Conservation (phyloP, 306 rosid species). For the Abrus pulchellus region DNA sequence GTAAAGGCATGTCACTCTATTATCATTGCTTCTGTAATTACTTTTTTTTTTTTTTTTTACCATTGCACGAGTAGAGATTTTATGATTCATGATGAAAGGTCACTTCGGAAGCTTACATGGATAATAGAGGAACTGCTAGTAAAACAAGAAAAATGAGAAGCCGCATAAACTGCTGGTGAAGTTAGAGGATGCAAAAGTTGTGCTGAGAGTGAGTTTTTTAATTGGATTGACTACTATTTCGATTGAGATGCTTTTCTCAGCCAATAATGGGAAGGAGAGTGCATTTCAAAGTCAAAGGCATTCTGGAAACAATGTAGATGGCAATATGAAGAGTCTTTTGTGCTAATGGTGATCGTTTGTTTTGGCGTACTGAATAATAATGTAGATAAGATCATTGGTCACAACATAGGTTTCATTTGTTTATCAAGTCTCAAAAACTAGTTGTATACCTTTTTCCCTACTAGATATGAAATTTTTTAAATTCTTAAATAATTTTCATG, state of each 20-base stretch:
- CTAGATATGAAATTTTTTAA: too few relatives aligned
- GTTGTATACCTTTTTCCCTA: neutral
- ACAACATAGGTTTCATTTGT: constrained; percentile 8
- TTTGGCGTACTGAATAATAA: constrained; percentile 10
- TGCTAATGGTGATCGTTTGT: constrained; percentile 25
- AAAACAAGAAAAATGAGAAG: neutral
- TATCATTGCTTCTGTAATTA: neutral
- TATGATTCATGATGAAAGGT: constrained; percentile 3
- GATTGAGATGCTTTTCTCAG: constrained; percentile 14
- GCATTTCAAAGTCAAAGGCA: constrained; percentile 1
- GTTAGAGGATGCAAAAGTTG: constrained; percentile 13
- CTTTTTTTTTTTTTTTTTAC: neutral
- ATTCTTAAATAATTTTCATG: neutral
- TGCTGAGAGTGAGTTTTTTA: constrained; percentile 21
- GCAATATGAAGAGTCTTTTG: constrained; percentile 22
- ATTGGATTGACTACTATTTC: neutral
- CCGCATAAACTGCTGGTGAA: neutral
- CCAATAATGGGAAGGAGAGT: neutral
- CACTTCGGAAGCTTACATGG: neutral
- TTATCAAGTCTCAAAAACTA: neutral
- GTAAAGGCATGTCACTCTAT: neutral
- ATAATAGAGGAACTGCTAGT: constrained; percentile 1
- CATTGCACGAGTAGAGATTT: constrained; percentile 2
- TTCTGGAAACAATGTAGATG: neutral
- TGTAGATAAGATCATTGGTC: constrained; percentile 4